phyloP scores from a whole-genome alignment of 345 rosid species.

The Mercurialis annua region DNA sequence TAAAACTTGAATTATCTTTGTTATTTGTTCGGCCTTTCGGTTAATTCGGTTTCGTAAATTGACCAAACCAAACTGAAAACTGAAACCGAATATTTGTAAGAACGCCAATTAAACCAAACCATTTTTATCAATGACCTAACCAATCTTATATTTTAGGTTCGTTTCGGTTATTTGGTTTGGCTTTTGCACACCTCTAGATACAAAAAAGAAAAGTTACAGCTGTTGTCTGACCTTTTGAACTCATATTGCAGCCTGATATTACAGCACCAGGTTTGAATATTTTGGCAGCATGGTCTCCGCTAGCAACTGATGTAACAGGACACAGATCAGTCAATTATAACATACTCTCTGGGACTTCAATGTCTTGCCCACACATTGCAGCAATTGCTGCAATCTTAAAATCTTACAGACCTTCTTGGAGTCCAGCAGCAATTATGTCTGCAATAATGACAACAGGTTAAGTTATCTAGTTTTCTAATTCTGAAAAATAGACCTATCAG shows the following conservation, averaged over 20 bases:
- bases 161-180: too few relatives aligned
- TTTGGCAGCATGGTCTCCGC: constrained; percentile 51
- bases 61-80: too few relatives aligned
- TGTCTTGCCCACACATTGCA: constrained; percentile 53
- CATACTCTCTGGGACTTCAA: constrained; percentile 47
- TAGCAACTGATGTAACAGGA: constrained; percentile 26
- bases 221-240: constrained; percentile 6
- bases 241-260: constrained; percentile 38
- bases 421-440: constrained; percentile 53
- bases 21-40: not conserved
- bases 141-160: too few relatives aligned
- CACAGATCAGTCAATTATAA: constrained; percentile 31
- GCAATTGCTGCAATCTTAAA: constrained; percentile 44
- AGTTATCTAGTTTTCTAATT: constrained; percentile 18
- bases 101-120: too few relatives aligned
- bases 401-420: constrained; percentile 44
- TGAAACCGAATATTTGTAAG: too few relatives aligned
- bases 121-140: too few relatives aligned
- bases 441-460: constrained; percentile 60
- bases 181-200: too few relatives aligned
- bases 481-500: not conserved
- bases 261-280: constrained; percentile 48
- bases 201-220: not conserved
- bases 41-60: too few relatives aligned
- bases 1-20: too few relatives aligned